Evolutionary conservation across 768 basidiomycete genomes (phyloP).

Genomic region (Mycena latifolia): DNA sequence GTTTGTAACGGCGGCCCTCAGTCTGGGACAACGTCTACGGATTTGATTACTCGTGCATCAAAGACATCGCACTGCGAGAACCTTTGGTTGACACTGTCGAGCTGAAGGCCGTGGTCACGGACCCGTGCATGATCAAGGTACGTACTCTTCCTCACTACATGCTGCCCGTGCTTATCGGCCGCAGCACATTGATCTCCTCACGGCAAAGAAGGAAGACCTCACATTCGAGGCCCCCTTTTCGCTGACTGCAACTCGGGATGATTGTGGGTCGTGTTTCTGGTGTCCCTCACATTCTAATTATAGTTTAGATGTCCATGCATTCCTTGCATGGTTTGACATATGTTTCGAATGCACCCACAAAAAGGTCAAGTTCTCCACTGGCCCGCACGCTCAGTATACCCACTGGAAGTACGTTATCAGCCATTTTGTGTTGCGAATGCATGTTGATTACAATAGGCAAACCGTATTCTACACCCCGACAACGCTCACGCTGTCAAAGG

Average conservation of each 20-base stretch:
- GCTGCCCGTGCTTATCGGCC: conserved; percentile 10
- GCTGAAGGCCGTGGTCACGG: conserved; percentile 92
- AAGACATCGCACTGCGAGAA: conserved; percentile 96
- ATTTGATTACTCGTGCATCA: conserved; percentile 99
- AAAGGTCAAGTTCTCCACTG: conserved; percentile 95
- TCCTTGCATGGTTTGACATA: conserved; percentile 99
- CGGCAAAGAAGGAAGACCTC: conserved; percentile 95
- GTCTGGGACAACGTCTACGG: conserved; percentile 99
- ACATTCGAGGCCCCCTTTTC: conserved; percentile 86
- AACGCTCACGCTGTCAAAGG: conserved; percentile 76
- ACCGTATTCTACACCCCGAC: conserved; percentile 97
- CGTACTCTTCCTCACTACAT: conserved; percentile 27
- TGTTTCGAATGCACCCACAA: conserved; percentile 96
- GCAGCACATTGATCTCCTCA: conserved; percentile 90
- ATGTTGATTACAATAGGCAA: conserved; percentile 64
- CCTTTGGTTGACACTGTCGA: conserved; percentile 99
- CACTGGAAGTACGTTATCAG: conserved; percentile 89
- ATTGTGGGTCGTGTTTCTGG: conserved; percentile 72
- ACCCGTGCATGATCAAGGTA: conserved; percentile 92
- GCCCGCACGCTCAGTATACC: conserved; percentile 96
- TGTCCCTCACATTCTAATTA: conserved; percentile 7
- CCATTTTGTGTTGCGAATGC: not conserved
- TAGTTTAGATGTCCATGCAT: conserved; percentile 89
- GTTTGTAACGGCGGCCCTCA: conserved; percentile 46
- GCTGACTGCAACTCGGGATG: conserved; percentile 86